phyloP scores from a whole-genome alignment of 2,329 filamentous ascomycete species.

The Metarhizium guizhouense region DNA sequence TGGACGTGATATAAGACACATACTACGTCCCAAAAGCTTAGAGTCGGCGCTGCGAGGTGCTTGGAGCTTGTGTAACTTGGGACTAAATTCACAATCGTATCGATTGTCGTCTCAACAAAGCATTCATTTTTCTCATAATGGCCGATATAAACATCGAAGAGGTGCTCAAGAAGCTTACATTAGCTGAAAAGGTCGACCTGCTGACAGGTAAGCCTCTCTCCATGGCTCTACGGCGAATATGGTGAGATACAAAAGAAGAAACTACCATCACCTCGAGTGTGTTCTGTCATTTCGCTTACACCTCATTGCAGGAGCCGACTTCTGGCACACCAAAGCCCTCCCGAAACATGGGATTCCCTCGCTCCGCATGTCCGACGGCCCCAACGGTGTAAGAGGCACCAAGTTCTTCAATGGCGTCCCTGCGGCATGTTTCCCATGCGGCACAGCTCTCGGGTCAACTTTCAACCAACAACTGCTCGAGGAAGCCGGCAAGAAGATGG shows the following conservation, averaged over 20 bases:
- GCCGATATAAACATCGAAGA: slow-evolving; percentile 45
- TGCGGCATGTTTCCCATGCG: slow-evolving; percentile 53
- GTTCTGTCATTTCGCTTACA: neutral
- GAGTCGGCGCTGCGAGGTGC: too few species aligned
- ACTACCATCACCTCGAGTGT: neutral
- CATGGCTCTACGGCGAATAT: neutral
- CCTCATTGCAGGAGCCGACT: slow-evolving; percentile 45
- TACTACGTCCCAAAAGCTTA: too few species aligned
- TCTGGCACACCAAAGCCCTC: slow-evolving; percentile 59
- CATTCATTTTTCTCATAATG: slow-evolving; percentile 20
- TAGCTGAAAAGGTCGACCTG: slow-evolving; percentile 43
- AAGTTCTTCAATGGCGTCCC: slow-evolving; percentile 57
- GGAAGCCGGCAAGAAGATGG: slow-evolving; percentile 41
- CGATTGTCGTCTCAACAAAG: too few species aligned
- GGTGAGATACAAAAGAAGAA: too few species aligned
- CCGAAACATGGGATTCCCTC: slow-evolving; percentile 53
- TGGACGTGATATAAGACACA: too few species aligned
- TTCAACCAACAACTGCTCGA: slow-evolving; percentile 46
- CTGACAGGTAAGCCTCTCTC: slow-evolving; percentile 32
- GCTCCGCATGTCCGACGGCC: slow-evolving; percentile 57
- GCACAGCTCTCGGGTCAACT: slow-evolving; percentile 47
- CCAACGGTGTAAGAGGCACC: slow-evolving; percentile 59
- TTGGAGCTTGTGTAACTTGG: too few species aligned
- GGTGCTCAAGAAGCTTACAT: slow-evolving; percentile 43
- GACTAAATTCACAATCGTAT: too few species aligned